Percentiles rank a stretch among this genome's conserved stretches.
Evolutionary conservation across 2,329 filamentous ascomycete genomes (phyloP).

Genomic region (Xylariaceae sp.): DNA sequence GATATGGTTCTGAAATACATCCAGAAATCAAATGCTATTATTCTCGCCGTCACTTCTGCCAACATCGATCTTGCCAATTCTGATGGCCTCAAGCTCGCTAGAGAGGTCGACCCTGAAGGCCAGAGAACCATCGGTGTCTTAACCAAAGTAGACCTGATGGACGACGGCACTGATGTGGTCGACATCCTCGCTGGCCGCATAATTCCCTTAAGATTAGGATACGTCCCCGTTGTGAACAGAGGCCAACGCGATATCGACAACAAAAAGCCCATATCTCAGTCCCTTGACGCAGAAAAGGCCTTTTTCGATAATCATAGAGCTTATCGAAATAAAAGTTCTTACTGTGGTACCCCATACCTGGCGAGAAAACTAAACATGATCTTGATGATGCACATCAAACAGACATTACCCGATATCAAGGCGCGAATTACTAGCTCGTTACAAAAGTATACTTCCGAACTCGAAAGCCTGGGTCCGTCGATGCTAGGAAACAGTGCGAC

Average conservation of each 20-base stretch:
- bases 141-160: slow-evolving; percentile 98
- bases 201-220: slow-evolving; percentile 89
- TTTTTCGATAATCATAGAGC: slow-evolving; percentile 99
- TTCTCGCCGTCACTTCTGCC: slow-evolving; percentile 90
- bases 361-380: slow-evolving; percentile 97
- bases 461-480: slow-evolving; percentile 81
- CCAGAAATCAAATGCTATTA: slow-evolving; percentile 96
- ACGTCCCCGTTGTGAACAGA: slow-evolving; percentile 96
- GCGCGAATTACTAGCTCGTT: slow-evolving; percentile 90
- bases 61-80: slow-evolving; percentile 99
- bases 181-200: slow-evolving; percentile 97
- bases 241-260: slow-evolving; percentile 98
- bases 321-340: slow-evolving; percentile 96
- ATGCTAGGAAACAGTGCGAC: slow-evolving; percentile 95
- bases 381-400: slow-evolving; percentile 99
- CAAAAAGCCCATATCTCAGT: slow-evolving; percentile 87
- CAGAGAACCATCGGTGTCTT: slow-evolving; percentile 97
- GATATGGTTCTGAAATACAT: slow-evolving; percentile 99
- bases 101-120: slow-evolving; percentile 95
- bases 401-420: slow-evolving; percentile 98
- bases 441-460: slow-evolving; percentile 82
- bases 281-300: slow-evolving; percentile 88
- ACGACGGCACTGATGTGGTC: slow-evolving; percentile 95
- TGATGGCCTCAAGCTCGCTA: slow-evolving; percentile 90
- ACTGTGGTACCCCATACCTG: slow-evolving; percentile 96